phyloP scores from a whole-genome alignment of 306 rosid species.

The Oemleria cerasiformis region DNA sequence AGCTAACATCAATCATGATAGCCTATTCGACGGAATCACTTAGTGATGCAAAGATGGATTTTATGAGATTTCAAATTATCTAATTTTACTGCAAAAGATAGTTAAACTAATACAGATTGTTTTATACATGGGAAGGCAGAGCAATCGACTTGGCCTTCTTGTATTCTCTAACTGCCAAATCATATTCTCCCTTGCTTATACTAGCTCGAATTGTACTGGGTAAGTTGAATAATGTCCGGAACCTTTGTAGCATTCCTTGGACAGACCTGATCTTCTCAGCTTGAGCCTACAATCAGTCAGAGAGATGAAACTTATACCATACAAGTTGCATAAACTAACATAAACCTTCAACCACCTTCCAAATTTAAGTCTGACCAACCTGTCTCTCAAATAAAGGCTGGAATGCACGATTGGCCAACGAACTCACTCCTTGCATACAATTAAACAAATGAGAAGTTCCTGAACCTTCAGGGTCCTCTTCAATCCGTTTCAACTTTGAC shows the following conservation, averaged over 20 bases:
- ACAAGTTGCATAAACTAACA: slow-evolving; percentile 25
- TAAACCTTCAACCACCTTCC: slow-evolving; percentile 19
- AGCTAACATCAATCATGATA: neutral
- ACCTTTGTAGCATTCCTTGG: slow-evolving; percentile 99
- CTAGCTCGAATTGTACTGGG: slow-evolving; percentile 93
- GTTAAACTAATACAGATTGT: slow-evolving; percentile 6
- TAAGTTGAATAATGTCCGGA: slow-evolving; percentile 87
- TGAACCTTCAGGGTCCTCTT: slow-evolving; percentile 97
- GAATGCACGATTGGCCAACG: slow-evolving; percentile 87
- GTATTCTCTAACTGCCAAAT: slow-evolving; percentile 98
- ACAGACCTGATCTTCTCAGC: slow-evolving; percentile 98
- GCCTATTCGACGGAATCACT: neutral
- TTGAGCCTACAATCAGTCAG: slow-evolving; percentile 66
- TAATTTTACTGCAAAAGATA: neutral
- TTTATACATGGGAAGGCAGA: slow-evolving; percentile 85
- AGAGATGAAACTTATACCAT: slow-evolving; percentile 26
- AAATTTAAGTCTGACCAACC: slow-evolving; percentile 50
- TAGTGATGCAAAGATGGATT: neutral
- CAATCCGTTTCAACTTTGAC: slow-evolving; percentile 87
- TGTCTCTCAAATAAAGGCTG: slow-evolving; percentile 95
- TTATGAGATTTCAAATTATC: neutral
- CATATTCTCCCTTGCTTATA: slow-evolving; percentile 97
- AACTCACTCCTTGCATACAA: slow-evolving; percentile 82
- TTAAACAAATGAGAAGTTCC: slow-evolving; percentile 86
- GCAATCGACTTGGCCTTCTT: slow-evolving; percentile 98